These are phyloP conservation scores for Rhytidhysteron rufulum DNA, from an alignment of 2,329 filamentous ascomycete species.

Conservation along the genomic window DNA sequence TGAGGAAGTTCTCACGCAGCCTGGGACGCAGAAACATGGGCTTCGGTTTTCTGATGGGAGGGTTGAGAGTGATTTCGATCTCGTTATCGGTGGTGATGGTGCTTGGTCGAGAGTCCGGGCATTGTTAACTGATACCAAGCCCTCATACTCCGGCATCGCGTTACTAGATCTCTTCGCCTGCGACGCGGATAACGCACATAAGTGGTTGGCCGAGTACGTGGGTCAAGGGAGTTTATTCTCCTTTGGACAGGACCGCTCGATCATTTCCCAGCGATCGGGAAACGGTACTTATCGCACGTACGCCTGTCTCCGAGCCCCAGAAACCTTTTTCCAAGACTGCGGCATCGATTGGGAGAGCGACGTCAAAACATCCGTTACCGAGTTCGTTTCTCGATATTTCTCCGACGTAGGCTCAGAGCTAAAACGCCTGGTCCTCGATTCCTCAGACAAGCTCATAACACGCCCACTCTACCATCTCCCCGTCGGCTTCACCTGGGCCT, in stretches of 20 bases:
- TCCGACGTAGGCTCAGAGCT: slow-evolving; percentile 10
- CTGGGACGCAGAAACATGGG: slow-evolving; percentile 10
- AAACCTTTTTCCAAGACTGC: slow-evolving; percentile 37
- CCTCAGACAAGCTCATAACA: slow-evolving; percentile 1
- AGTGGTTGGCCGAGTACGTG: slow-evolving; percentile 40
- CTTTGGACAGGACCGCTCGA: slow-evolving; percentile 33
- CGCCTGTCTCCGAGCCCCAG: slow-evolving; percentile 35
- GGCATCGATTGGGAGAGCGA: slow-evolving; percentile 38
- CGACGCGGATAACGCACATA: slow-evolving; percentile 40
- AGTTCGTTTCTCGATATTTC: slow-evolving; percentile 1
- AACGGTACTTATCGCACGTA: slow-evolving; percentile 46
- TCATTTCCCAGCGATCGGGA: slow-evolving; percentile 47
- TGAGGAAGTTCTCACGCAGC: slow-evolving; percentile 26
- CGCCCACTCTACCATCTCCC: slow-evolving; percentile 51
- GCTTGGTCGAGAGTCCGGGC: slow-evolving; percentile 40
- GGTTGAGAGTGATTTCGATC: slow-evolving; percentile 34
- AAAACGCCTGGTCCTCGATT: slow-evolving; percentile 6
- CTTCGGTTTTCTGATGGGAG: slow-evolving; percentile 29
- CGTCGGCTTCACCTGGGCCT: slow-evolving; percentile 46
- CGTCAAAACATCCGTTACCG: slow-evolving; percentile 24
- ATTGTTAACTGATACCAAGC: slow-evolving; percentile 9
- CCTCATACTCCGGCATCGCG: slow-evolving; percentile 45
- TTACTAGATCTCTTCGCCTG: slow-evolving; percentile 36
- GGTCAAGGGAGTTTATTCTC: slow-evolving; percentile 36
- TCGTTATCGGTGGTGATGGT: slow-evolving; percentile 49